Evolutionary conservation across 495 filamentous ascomycete species (phyloP).

Genomic region (Mytilinidion resinicola): DNA sequence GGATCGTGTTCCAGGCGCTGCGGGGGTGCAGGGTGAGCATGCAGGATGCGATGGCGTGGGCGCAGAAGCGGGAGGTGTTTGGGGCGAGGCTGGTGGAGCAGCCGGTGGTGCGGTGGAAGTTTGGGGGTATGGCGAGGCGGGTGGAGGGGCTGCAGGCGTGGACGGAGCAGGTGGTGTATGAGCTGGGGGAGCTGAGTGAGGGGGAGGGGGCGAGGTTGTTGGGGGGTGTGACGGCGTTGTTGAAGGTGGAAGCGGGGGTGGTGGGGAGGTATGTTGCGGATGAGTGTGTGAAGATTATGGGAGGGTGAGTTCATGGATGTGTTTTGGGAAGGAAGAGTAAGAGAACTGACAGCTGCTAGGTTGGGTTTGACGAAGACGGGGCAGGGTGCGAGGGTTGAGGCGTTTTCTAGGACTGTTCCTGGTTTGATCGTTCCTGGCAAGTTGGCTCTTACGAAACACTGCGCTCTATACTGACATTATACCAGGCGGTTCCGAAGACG

Average conservation of each 20-base stretch:
- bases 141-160: constrained; percentile 28
- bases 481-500: constrained; percentile 20
- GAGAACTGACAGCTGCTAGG: background rate
- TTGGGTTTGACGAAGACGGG: constrained; percentile 20
- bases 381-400: constrained; percentile 17
- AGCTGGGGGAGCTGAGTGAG: constrained; percentile 24
- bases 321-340: background rate
- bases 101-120: constrained; percentile 27
- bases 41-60: constrained; percentile 22
- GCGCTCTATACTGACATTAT: background rate
- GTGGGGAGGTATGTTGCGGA: constrained; percentile 23
- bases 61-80: constrained; percentile 28
- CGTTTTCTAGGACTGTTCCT: constrained; percentile 16
- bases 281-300: constrained; percentile 28
- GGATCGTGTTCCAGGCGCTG: constrained; percentile 23
- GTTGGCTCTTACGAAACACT: background rate
- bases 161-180: constrained; percentile 27
- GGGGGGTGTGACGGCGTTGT: constrained; percentile 17
- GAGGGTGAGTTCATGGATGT: constrained; percentile 10
- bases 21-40: constrained; percentile 15
- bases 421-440: constrained; percentile 17
- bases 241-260: constrained; percentile 21
- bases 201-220: constrained; percentile 15
- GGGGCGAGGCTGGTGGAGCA: constrained; percentile 26
- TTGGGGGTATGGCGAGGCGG: constrained; percentile 20